Percentiles rank a stretch among this genome's conserved stretches.
These are phyloP conservation scores for Yamadazyma sp. DNA, from an alignment of 1,139 yeast genomes.

Conservation along the genomic window DNA sequence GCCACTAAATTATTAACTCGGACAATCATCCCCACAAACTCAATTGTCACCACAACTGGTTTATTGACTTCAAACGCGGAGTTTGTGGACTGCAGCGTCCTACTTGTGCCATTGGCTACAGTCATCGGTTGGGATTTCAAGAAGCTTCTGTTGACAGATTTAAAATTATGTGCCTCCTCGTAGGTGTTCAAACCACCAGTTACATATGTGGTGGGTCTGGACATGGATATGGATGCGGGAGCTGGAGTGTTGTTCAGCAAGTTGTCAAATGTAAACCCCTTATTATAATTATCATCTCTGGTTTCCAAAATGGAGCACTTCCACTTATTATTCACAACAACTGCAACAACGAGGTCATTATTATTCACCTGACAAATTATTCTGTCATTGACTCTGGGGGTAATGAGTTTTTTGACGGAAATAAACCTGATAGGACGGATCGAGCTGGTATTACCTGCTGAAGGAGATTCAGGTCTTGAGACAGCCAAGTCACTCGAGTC, in stretches of 20 bases:
- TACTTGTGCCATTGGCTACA: not conserved
- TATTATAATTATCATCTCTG: conserved; percentile 49
- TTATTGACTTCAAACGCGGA: conserved; percentile 13
- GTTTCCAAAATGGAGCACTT: conserved; percentile 51
- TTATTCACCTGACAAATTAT: conserved; percentile 55
- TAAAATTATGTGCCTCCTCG: conserved; percentile 1
- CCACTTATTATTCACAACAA: conserved; percentile 69
- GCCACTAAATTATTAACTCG: conserved; percentile 55
- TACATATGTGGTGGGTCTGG: conserved; percentile 8
- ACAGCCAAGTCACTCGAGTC: conserved; percentile 13
- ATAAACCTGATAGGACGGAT: conserved; percentile 25
- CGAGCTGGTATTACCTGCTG: not conserved
- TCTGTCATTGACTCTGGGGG: conserved; percentile 77
- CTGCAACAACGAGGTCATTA: conserved; percentile 59
- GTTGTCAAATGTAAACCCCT: conserved; percentile 4
- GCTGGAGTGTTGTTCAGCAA: not conserved
- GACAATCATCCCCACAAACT: conserved; percentile 68
- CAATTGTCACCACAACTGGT: conserved; percentile 14
- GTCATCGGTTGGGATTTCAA: not conserved
- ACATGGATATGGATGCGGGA: conserved; percentile 6
- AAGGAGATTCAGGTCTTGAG: no score
- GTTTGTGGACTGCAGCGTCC: not conserved
- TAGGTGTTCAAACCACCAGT: conserved; percentile 1
- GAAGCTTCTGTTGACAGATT: not conserved
- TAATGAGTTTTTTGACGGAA: conserved; percentile 54